Evolutionary conservation across 208 protist genomes (phyloP), one percentile per base, ranked within the genome.

Genomic region (Acanthamoeba triangularis): DNA sequence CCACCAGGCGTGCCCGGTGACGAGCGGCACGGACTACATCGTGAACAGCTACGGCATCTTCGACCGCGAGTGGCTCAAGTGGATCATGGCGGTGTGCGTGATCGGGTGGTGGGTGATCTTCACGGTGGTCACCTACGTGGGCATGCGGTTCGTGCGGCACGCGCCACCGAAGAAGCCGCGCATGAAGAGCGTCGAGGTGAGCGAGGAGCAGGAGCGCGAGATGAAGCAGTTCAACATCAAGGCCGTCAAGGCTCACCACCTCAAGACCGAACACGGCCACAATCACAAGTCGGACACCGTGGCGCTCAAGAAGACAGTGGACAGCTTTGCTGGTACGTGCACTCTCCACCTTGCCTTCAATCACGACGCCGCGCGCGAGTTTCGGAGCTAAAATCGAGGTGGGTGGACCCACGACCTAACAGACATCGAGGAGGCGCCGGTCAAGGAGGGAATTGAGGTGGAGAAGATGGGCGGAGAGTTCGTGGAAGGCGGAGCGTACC

Each of bases 211-310:
- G 59, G 87, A 93, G 59, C 33, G 7, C 8, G 87, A 93, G 44
- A 93, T 93, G 87, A 25, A 74, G 4, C 7, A 93, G 37, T 93
- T 93, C 65, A 74, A 93, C 56, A 93, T 93, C 87, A 93, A 74
- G 87, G 65, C 69, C 28, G 25, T 49, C 87, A 93, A 93, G 33
- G 30, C n/a, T 0, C 6, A 11, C 4, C 49, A 65, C 82, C 41
- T 65, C n/a, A 52, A 61, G n/a, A n/a, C n/a, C n/a, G n/a, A n/a
- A n/a, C n/a, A n/a, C n/a, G n/a, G n/a, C 13, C 49, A 54, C 7
- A 18, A 0, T 8, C 49, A 54, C 49, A 18, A 18, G 13, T n/a
- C n/a, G n/a, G n/a, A n/a, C 49, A 54, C 49, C 49, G 10, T 18
- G 49, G 49, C 49, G n/a, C 13, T n/a, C 23, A 56, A 37, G n/a